Base-by-base conservation (phyloP, 73 alveolate species). In the Paramecium caudatum region DNA sequence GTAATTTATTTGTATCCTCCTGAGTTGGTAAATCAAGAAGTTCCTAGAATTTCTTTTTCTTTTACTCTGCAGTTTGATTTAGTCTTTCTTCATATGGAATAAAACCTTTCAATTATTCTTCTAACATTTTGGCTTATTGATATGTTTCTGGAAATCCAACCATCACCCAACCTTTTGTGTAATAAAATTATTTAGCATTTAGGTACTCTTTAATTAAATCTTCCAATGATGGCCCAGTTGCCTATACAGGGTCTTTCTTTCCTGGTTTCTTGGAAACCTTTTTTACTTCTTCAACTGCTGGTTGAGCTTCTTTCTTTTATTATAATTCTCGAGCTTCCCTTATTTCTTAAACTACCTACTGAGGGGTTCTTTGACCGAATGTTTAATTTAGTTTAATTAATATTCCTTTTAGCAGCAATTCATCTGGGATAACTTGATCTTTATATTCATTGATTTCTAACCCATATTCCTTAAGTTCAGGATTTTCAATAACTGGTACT, bases 401-500 rank as follows among this genome's bases (percentile, higher is more conserved):
- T 12, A 74, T 74, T 41, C 88, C 88, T 39, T 74, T 74, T 15
- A 74, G 32, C 7, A 74, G 12, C 43, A 74, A 74, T 74, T 74
- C 88, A 74, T 74, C 88, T 10, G 69, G 62, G 1, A 74, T 74
- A 0, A 36, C 34, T 45, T 45, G 6, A 74, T 74, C 88, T 21
- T 37, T 37, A 39, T 37, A 45, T 41, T 37, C 69, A 41, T 37
- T 74, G 15, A 74, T 74, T 37, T 41, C 25, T 16, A 41, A 74
- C 8, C 88, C 88, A 74, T 37, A 74, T 74, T 36, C 88, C 43
- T 74, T 74, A 41, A 74, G 43, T 74, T 74, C 88, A 21, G 88
- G 88, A 21, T 74, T 74, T 12, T 74, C 88, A n/a, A 74, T 34
- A 0, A 43, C 46, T 16, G 39, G 55, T 2, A 21, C 30, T 74